phyloP scores from a whole-genome alignment of 805 yeast genomes.

The Sugiyamaella marilandica region DNA sequence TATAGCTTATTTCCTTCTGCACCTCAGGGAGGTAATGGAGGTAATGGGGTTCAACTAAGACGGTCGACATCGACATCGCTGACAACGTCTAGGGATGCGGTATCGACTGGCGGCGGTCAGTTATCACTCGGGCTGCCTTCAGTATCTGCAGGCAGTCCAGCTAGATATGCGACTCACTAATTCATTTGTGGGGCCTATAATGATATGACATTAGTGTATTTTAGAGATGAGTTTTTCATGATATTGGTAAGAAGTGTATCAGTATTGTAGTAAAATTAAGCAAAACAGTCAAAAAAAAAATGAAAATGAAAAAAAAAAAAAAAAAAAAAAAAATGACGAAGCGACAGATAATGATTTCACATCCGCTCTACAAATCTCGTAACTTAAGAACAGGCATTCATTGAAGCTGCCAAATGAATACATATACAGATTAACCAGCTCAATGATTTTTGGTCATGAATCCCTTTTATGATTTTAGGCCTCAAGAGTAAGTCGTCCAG shows the following conservation, averaged over 20 bases:
- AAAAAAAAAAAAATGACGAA: too few relatives aligned
- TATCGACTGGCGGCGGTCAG: not conserved
- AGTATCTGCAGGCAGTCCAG: not conserved
- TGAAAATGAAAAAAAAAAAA: too few relatives aligned
- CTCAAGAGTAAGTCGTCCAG: slow-evolving; percentile 97
- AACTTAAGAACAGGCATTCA: not conserved
- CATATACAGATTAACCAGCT: slow-evolving; percentile 1
- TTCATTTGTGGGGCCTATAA: too few relatives aligned
- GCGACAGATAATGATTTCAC: too few relatives aligned
- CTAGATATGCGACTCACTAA: not conserved
- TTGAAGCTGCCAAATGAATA: slow-evolving; percentile 3
- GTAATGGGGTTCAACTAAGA: not conserved
- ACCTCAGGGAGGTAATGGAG: not conserved
- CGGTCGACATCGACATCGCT: not conserved
- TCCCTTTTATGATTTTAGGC: slow-evolving; percentile 52
- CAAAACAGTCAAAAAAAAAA: too few relatives aligned
- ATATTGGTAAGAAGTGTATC: too few relatives aligned
- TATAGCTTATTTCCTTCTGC: slow-evolving; percentile 19
- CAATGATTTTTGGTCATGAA: slow-evolving; percentile 1
- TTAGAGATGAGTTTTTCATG: not conserved
- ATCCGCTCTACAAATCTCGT: too few relatives aligned
- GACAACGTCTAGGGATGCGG: not conserved
- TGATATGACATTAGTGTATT: too few relatives aligned
- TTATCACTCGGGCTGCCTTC: not conserved
- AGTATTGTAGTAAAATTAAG: too few relatives aligned